Evolutionary conservation across 371 early-diverging fungal genomes (phyloP).

Genomic region (Phascolomyces articulosus): DNA sequence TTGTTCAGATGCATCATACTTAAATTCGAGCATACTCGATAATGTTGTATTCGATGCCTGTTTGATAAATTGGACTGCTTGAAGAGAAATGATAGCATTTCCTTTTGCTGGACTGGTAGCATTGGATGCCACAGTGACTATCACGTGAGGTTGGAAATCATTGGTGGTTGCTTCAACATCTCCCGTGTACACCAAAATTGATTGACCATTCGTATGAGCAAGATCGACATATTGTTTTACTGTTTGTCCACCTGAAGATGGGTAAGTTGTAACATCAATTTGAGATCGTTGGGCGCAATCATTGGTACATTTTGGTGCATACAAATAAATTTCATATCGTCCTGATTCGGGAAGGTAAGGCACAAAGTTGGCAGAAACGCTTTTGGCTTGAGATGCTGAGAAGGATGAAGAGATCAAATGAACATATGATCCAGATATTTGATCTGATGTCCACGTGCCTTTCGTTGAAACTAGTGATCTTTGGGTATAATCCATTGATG

Average conservation of each 20-base stretch:
- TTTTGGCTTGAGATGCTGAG: slow-evolving; percentile 22
- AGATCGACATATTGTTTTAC: slow-evolving; percentile 15
- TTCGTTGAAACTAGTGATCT: slow-evolving; percentile 22
- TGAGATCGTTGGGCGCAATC: slow-evolving; percentile 52
- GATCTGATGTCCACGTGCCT: slow-evolving; percentile 25
- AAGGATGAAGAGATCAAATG: slow-evolving; percentile 24
- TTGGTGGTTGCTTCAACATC: slow-evolving; percentile 43
- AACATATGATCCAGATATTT: slow-evolving; percentile 24
- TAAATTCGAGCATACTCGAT: slow-evolving; percentile 37
- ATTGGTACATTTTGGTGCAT: slow-evolving; percentile 63
- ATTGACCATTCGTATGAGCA: slow-evolving; percentile 27
- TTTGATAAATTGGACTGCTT: slow-evolving; percentile 61
- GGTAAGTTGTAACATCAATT: slow-evolving; percentile 35
- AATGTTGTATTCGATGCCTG: slow-evolving; percentile 33
- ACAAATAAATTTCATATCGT: slow-evolving; percentile 62
- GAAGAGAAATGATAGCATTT: slow-evolving; percentile 43
- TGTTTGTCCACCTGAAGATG: slow-evolving; percentile 14
- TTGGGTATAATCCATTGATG: slow-evolving; percentile 1
- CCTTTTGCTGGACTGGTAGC: slow-evolving; percentile 22
- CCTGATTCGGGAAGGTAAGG: slow-evolving; percentile 71
- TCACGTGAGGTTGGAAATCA: slow-evolving; percentile 53
- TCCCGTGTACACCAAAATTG: slow-evolving; percentile 49
- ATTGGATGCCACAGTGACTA: slow-evolving; percentile 33
- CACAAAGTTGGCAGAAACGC: slow-evolving; percentile 46
- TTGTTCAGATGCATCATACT: slow-evolving; percentile 8